Evolutionary conservation across 2,329 filamentous ascomycete species (phyloP), one percentile per base, ranked within the genome.

Genomic region (Madurella fahalii): DNA sequence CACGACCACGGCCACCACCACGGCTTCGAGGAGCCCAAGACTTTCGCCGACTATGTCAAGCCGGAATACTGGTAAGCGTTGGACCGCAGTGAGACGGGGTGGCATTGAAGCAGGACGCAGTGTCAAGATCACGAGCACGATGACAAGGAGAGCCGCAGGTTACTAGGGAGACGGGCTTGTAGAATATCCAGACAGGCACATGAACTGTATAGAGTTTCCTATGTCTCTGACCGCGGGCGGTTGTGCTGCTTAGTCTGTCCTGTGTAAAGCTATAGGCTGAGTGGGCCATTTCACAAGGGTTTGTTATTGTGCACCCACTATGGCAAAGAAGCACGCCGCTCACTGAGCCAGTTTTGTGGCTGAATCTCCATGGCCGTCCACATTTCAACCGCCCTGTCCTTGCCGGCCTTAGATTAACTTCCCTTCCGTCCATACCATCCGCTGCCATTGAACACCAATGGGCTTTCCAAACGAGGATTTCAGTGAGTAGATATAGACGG

Each of bases 1-100:
- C 61, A 63, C 58, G 55, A 44, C 56, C 57, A 61, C 53, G 75
- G 79, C 72, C 71, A 80, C 71, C 73, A 74, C 68, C 80, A 84
- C 69, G 83, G 83, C 70, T 80, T 84, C 71, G 83, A 86, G 74
- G 90, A 95, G 77, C 90, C 91, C 72, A 96, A 96, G 87, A 96
- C 90, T 67, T 93, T 97, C 72, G 90, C 90, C 75, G 89, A 99
- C 81, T 97, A 83, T 76, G 85, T 99, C 77, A 91, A 89, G 83
- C 90, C 92, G 58, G 85, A 96, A 72, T 99, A 97, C 83, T 85
- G 85, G 80, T 95, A 93, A 59, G 55, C 39, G 15, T n/a, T 42
- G 16, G 31, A 2, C 30, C 9, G 31, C 39, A 5, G 16, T 13
- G 42, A 9, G 15, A 37, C 13, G 32, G 18, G 32, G 15, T 2